Conservation (phyloP, 371 early-diverging fungal genomes). For the Mucor racemosus region DNA sequence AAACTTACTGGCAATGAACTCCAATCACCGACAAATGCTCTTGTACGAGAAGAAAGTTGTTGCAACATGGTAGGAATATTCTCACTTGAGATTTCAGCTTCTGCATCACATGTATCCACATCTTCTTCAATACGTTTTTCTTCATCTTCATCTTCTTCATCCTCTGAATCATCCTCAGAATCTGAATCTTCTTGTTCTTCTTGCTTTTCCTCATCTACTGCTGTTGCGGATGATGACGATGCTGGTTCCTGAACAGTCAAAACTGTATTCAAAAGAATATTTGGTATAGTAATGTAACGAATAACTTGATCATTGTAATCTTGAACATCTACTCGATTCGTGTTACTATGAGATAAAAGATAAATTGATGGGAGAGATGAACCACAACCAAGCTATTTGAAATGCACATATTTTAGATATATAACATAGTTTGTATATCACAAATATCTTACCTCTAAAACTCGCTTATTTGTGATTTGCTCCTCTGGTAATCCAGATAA, state of each 20-base stretch:
- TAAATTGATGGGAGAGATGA: slow-evolving; percentile 86
- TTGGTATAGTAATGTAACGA: slow-evolving; percentile 87
- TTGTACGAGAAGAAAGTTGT: slow-evolving; percentile 49
- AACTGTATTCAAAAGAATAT: slow-evolving; percentile 81
- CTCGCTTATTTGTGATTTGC: slow-evolving; percentile 52
- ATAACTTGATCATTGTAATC: slow-evolving; percentile 93
- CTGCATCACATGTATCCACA: slow-evolving; percentile 49
- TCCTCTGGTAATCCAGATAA: slow-evolving; percentile 52
- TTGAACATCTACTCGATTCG: slow-evolving; percentile 80
- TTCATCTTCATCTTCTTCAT: slow-evolving; percentile 61
- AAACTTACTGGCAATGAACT: slow-evolving; percentile 48
- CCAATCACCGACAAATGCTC: slow-evolving; percentile 79
- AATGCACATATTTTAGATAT: too few relatives aligned
- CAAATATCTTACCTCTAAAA: slow-evolving; percentile 62
- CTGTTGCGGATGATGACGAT: background rate
- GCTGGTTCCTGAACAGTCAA: slow-evolving; percentile 38
- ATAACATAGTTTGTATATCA: background rate
- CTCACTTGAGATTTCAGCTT: slow-evolving; percentile 54
- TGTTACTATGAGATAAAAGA: slow-evolving; percentile 56
- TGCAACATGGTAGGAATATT: slow-evolving; percentile 44
- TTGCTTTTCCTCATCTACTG: slow-evolving; percentile 15
- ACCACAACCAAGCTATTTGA: slow-evolving; percentile 86
- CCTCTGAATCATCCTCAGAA: slow-evolving; percentile 48
- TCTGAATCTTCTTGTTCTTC: slow-evolving; percentile 29
- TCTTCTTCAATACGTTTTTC: slow-evolving; percentile 53